phyloP scores from a whole-genome alignment of 345 rosid genomes.

The Eutrema heterophyllum region DNA sequence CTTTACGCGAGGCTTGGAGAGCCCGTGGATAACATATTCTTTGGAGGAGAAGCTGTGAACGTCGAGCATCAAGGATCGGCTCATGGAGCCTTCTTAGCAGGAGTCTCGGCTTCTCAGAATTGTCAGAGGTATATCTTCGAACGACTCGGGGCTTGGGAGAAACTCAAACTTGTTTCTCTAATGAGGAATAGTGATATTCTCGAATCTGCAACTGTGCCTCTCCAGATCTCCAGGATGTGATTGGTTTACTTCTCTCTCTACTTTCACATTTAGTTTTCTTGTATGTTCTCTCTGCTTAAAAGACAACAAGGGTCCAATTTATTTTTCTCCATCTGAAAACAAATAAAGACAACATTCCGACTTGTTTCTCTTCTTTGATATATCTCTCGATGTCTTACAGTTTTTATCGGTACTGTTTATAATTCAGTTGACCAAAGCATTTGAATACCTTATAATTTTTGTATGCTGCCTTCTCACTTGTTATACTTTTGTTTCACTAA shows the following conservation, averaged over 20 bases:
- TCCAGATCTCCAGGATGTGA: conserved; percentile 85
- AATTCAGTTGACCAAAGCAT: too few relatives aligned
- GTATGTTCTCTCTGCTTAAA: not conserved
- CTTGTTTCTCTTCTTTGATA: not conserved
- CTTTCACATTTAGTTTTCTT: not conserved
- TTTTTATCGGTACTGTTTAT: too few relatives aligned
- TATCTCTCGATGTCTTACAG: too few relatives aligned
- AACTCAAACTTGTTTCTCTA: conserved; percentile 39
- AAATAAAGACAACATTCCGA: not conserved
- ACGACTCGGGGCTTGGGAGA: conserved; percentile 46
- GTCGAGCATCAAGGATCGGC: conserved; percentile 83
- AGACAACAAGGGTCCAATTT: not conserved
- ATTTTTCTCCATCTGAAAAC: not conserved
- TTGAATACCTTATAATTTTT: too few relatives aligned
- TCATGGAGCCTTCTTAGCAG: conserved; percentile 80
- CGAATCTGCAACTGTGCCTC: conserved; percentile 50
- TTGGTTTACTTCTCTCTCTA: not conserved
- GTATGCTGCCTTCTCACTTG: too few relatives aligned
- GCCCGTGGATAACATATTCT: conserved; percentile 64
- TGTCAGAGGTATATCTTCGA: conserved; percentile 50
- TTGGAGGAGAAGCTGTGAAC: conserved; percentile 88
- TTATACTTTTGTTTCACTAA: too few relatives aligned
- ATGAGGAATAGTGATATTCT: conserved; percentile 37
- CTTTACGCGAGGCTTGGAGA: conserved; percentile 61
- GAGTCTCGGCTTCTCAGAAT: conserved; percentile 64